Evolutionary conservation across 371 early-diverging fungal genomes (phyloP).

Genomic region (Mortierella sp.): DNA sequence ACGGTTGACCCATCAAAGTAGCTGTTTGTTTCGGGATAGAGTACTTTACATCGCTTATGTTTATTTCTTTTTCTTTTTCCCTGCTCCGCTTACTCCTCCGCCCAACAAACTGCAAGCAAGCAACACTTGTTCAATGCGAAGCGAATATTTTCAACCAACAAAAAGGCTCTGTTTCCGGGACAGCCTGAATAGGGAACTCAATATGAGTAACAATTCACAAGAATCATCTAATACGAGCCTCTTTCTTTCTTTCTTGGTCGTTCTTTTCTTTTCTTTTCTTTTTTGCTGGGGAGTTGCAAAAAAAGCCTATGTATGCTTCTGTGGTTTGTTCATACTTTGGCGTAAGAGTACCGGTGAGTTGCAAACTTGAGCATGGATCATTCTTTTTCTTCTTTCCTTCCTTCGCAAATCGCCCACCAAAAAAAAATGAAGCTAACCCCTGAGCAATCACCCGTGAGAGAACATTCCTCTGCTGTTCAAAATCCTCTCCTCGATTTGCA

Average conservation of each 20-base stretch:
- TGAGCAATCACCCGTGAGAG: background rate
- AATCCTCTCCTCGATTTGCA: background rate
- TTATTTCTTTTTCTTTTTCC: background rate
- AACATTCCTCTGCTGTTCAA: background rate
- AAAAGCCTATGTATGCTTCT: background rate
- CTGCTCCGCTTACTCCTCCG: constrained; percentile 6
- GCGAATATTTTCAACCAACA: background rate
- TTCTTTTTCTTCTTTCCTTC: background rate
- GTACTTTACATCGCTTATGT: background rate
- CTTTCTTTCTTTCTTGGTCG: background rate
- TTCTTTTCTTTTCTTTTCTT: background rate
- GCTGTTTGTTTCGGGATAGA: background rate
- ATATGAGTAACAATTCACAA: background rate
- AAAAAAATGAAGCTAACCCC: background rate
- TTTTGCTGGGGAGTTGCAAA: background rate
- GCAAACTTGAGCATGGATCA: background rate
- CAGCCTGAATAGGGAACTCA: constrained; percentile 6
- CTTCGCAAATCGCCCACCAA: background rate
- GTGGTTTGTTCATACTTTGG: background rate
- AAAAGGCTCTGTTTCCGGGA: constrained; percentile 5
- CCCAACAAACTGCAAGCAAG: background rate
- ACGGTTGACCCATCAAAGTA: background rate
- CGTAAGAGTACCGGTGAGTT: background rate
- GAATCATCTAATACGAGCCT: background rate
- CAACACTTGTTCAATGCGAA: constrained; percentile 12